A percentile compares a stretch with the other conserved stretches of the same genome.
These are phyloP conservation scores for Pichia eremophila DNA, from an alignment of 805 yeast species.

Conservation along the genomic window DNA sequence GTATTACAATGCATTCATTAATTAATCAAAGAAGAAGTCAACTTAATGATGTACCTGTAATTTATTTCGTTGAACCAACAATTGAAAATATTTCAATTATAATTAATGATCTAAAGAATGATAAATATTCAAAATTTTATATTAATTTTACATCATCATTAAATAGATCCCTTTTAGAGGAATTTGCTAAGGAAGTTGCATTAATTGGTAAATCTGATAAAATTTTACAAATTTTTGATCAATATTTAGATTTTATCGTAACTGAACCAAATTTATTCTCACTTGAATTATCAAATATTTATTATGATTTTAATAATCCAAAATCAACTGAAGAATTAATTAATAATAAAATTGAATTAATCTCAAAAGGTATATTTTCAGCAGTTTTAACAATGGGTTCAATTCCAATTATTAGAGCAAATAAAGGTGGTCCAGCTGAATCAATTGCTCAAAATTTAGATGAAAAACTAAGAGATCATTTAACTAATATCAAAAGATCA, in stretches of 20 bases:
- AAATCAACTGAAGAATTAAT: slow-evolving; percentile 67
- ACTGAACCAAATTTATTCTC: slow-evolving; percentile 89
- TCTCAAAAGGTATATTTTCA: slow-evolving; percentile 76
- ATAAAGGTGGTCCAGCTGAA: slow-evolving; percentile 92
- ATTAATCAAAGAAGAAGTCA: slow-evolving; percentile 67
- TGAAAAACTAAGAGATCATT: slow-evolving; percentile 73
- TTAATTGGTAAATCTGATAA: slow-evolving; percentile 57
- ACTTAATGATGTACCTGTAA: slow-evolving; percentile 88
- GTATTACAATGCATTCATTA: slow-evolving; percentile 82
- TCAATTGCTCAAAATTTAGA: slow-evolving; percentile 84
- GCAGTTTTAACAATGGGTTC: slow-evolving; percentile 67
- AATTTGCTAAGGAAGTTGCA: slow-evolving; percentile 77
- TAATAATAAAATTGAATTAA: slow-evolving; percentile 52
- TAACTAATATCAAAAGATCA: slow-evolving; percentile 49
- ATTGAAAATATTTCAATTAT: slow-evolving; percentile 61
- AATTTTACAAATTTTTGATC: slow-evolving; percentile 87
- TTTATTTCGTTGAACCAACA: slow-evolving; percentile 87
- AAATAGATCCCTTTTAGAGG: slow-evolving; percentile 72
- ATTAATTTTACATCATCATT: slow-evolving; percentile 81
- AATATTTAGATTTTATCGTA: slow-evolving; percentile 83
- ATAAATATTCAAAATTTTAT: slow-evolving; percentile 69
- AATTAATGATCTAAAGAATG: slow-evolving; percentile 61
- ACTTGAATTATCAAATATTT: slow-evolving; percentile 57
- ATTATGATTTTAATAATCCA: slow-evolving; percentile 62
- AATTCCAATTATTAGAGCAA: slow-evolving; percentile 86